Evolutionary conservation across 2,329 filamentous ascomycete species (phyloP).

Genomic region (Aureobasidium zeae): DNA sequence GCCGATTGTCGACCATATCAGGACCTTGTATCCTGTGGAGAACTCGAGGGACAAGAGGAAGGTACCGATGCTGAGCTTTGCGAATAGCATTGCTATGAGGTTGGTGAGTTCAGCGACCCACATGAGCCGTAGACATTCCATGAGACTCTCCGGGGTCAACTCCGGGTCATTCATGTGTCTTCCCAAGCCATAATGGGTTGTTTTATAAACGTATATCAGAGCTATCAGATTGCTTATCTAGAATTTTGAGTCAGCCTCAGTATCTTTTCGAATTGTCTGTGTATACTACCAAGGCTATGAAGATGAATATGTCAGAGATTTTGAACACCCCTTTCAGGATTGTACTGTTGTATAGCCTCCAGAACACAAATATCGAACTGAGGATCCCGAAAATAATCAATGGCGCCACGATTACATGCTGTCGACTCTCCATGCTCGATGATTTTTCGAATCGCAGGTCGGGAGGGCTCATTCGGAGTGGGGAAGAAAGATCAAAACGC

Average conservation of each 20-base stretch:
- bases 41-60: slow-evolving; percentile 17
- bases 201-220: slow-evolving; percentile 1
- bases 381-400: slow-evolving; percentile 13
- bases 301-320: slow-evolving; percentile 16
- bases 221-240: slow-evolving; percentile 16
- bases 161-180: slow-evolving; percentile 16
- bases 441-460: background rate
- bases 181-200: slow-evolving; percentile 16
- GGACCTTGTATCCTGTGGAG: slow-evolving; percentile 14
- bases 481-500: no score
- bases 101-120: slow-evolving; percentile 15
- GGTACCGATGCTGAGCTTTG: slow-evolving; percentile 17
- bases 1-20: slow-evolving; percentile 16
- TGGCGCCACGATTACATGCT: background rate
- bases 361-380: slow-evolving; percentile 12
- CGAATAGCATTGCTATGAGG: slow-evolving; percentile 17
- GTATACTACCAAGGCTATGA: slow-evolving; percentile 13
- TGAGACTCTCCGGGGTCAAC: background rate
- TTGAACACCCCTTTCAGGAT: slow-evolving; percentile 11
- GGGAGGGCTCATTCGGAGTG: no score
- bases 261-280: background rate
- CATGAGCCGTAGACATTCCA: slow-evolving; percentile 5
- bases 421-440: slow-evolving; percentile 6
- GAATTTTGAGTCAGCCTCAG: background rate
- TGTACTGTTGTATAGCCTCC: slow-evolving; percentile 14